Evolutionary conservation across 2,329 filamentous ascomycete genomes (phyloP), one percentile per base, ranked within the genome.

Genomic region (Fusarium transvaalense): DNA sequence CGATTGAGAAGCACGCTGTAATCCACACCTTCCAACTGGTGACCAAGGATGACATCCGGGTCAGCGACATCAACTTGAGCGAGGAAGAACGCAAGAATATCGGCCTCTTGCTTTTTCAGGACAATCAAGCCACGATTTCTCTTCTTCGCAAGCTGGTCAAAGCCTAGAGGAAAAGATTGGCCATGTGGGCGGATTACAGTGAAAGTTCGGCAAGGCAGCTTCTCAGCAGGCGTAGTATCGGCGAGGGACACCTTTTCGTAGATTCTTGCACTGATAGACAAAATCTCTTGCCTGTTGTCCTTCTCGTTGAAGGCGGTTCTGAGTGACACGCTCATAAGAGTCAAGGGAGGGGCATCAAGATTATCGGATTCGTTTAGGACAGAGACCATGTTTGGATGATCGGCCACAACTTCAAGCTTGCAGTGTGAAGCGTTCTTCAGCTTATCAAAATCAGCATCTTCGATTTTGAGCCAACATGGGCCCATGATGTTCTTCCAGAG

Each of bases 401-500:
- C 86, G 46, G 94, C 91, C 72, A 92, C 87, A 48, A 97, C 89
- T 79, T 99, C 96, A 13, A 99, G 88, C 80, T 97, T 98, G 84
- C 96, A 97, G 87, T 97, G 96, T 1, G 96, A 99, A 13, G 94
- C 92, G 73, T 97, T 97, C 79, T 93, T 95, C 71, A 98, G 85
- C 8, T 91, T 85, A 19, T 87, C 86, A 76, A 97, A 97, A 77
- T 97, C 90, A 31, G 92, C 92, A 70, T 92, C 91, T 69, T 94
- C 87, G 56, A 99, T 96, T 76, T 91, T 94, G 45, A 99, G 86
- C 96, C 96, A 99, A 78, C 96, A 98, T 31, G 96, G 96, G 2
- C 96, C 96, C 95, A 97, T 99, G 73, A 99, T 92, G 76, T 97
- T 97, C 82, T 97, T 98, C 92, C 94, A 97, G 7, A 99, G 85